Evolutionary conservation across 1,139 yeast species (phyloP), one percentile per base, ranked within the genome.

Genomic region (Entelexis sorbosivorans): DNA sequence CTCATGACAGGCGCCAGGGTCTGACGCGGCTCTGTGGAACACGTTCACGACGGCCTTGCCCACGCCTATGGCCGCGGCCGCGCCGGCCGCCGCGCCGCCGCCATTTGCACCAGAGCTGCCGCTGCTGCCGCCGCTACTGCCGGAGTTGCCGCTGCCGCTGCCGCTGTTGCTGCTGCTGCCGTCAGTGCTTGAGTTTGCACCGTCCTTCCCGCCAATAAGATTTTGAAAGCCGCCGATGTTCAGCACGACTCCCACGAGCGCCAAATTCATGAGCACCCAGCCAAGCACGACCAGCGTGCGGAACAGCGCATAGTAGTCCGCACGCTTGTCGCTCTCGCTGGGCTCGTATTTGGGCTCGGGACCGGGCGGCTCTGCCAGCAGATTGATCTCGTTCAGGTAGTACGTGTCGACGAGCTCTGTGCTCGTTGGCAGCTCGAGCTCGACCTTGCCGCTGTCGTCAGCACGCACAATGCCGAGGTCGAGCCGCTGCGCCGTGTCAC

Each of bases 261-360:
- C 74, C 57, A 82, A 78, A 63, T 84, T 84, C 51, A 85, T 73
- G 52, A 82, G 69, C 76, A 84, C 79, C 94, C 94, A 84, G 5
- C 75, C 64, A 52, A 84, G 69, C n/a, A 84, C 94, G 5, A 88
- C 85, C 72, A 79, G 74, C 7, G 93, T 81, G 59, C 94, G 72
- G 61, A 84, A 75, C 59, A 81, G 75, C 0, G 93, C 93, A 65
- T 81, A 84, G 66, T 82, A 84, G 65, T 81, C 87, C 26, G 56
- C 54, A 17, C 58, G 57, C 38, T 61, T 58, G 45, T 61, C 66
- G 33, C 58, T 57, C 34, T 61, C 63, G 14, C 60, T 59, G 2
- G 66, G 65, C 33, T 62, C 57, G 8, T 38, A 32, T 8, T 38
- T 22, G 14, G 22, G 40, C 22, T 59, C 61, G 28, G 62, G 61